Base-by-base conservation (phyloP, 805 yeast species). In the Cyberlindnera xylosilytica region DNA sequence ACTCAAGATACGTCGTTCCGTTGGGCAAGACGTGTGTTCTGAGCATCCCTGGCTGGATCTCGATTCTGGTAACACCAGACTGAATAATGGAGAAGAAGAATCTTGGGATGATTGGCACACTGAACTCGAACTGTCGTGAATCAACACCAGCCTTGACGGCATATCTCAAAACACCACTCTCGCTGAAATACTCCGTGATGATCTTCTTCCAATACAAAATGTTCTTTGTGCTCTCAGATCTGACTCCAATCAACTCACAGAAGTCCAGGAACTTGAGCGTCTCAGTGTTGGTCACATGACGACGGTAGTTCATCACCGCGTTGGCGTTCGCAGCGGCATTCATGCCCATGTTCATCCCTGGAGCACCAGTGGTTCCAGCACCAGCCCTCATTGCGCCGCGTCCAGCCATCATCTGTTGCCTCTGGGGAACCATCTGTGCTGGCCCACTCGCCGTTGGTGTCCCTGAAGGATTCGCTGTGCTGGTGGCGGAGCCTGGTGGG, bases 41-140 rank as follows among this genome's bases (percentile, higher is more conserved):
- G 22, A 76, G 47, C 46, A 71, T 63, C 19, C 70, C 70, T 2
- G 79, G 75, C 6, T 69, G 65, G 5, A 79, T 57, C 50, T 79
- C 85, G 27, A 79, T 67, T 32, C 73, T 63, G 3, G 67, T 64
- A 6, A 79, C 76, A 5, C 81, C 79, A 2, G 76, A 65, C 33
- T 72, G 67, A 24, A 78, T 72, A 42, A 71, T 71, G 2, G 79
- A 73, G 46, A 65, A 73, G 50, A 77, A 74, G 50, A 78, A 79
- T 34, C 81, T 63, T 1, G 93, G 84, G n/a, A 87, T 73, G 10
- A 87, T 73, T 4, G 78, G 69, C 7, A 75, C 72, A 10, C 80
- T 75, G 18, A 88, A 72, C 45, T 81, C 90, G 59, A 79, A 86
- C 50, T 73, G 81, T 44, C 78, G 63, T 9, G 69, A 63, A 32